Evolutionary conservation across 805 yeast genomes (phyloP).

Genomic region (Schwanniomyces sp.): DNA sequence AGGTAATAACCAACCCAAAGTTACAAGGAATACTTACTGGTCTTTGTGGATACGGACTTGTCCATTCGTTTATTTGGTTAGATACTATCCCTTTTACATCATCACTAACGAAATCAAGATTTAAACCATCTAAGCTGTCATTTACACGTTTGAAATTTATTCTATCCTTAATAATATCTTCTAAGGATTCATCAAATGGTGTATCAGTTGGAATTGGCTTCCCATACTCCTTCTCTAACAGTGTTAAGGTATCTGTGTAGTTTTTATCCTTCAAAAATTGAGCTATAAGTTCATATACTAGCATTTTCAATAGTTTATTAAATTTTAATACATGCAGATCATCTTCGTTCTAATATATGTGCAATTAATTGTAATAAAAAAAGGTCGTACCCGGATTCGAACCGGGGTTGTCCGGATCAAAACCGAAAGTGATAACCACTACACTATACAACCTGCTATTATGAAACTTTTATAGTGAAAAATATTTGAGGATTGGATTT

Average conservation of each 20-base stretch:
- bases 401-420: constrained; percentile 83
- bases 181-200: constrained; percentile 32
- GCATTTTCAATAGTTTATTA: constrained; percentile 8
- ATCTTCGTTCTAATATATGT: too few species aligned
- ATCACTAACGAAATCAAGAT: constrained; percentile 7
- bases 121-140: constrained; percentile 4
- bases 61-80: constrained; percentile 24
- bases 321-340: too few species aligned
- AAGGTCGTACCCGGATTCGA: constrained; percentile 83
- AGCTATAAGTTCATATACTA: constrained; percentile 47
- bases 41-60: constrained; percentile 27
- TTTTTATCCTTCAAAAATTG: constrained; percentile 57
- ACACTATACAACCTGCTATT: constrained; percentile 54
- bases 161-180: constrained; percentile 40
- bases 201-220: constrained; percentile 22
- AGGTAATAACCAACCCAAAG: constrained; percentile 26
- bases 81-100: constrained; percentile 10
- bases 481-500: neutral
- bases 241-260: constrained; percentile 43
- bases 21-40: constrained; percentile 6
- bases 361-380: constrained; percentile 7
- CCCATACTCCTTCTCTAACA: constrained; percentile 49
- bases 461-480: neutral
- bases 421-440: constrained; percentile 83
- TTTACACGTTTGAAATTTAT: constrained; percentile 22